Evolutionary conservation across 75 land plant genomes (phyloP).

Genomic region (Adiantum capillusveneris): DNA sequence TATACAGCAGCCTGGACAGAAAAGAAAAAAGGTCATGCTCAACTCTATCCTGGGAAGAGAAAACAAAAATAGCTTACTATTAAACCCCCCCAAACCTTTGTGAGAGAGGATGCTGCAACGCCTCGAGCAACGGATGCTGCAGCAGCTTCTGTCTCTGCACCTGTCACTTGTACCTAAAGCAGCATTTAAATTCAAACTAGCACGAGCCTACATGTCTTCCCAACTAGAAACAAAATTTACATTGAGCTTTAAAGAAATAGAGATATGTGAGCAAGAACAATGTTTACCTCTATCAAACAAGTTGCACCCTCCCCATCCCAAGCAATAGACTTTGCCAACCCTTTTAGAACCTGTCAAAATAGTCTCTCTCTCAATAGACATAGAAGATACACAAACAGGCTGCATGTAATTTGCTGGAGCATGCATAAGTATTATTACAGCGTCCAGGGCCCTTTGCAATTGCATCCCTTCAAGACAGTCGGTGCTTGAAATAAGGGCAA

Average conservation of each 20-base stretch:
- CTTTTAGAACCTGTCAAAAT: conserved; percentile 75
- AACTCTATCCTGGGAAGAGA: no score
- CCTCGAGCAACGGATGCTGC: conserved; percentile 84
- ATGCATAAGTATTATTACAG: no score
- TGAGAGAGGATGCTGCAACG: conserved; percentile 86
- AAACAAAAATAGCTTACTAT: no score
- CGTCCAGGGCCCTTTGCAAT: conserved; percentile 88
- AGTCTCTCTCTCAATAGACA: neutral
- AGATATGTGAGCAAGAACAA: no score
- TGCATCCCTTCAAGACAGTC: conserved; percentile 60
- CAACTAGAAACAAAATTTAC: no score
- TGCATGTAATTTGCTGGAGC: no score
- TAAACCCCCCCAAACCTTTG: no score
- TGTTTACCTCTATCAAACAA: conserved; percentile 92
- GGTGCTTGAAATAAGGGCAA: conserved; percentile 38
- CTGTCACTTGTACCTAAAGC: conserved; percentile 73
- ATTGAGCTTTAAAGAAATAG: no score
- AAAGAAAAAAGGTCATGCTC: no score
- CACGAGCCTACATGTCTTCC: no score
- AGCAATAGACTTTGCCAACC: conserved; percentile 94
- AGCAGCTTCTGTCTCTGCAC: conserved; percentile 58
- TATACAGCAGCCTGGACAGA: conserved; percentile 81
- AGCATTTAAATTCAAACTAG: no score
- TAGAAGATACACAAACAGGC: no score
- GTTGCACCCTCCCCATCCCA: conserved; percentile 99